Evolutionary conservation across 139 green algal genomes (phyloP), one percentile per base, ranked within the genome.

Genomic region (Tetradesmus lagerheimii): DNA sequence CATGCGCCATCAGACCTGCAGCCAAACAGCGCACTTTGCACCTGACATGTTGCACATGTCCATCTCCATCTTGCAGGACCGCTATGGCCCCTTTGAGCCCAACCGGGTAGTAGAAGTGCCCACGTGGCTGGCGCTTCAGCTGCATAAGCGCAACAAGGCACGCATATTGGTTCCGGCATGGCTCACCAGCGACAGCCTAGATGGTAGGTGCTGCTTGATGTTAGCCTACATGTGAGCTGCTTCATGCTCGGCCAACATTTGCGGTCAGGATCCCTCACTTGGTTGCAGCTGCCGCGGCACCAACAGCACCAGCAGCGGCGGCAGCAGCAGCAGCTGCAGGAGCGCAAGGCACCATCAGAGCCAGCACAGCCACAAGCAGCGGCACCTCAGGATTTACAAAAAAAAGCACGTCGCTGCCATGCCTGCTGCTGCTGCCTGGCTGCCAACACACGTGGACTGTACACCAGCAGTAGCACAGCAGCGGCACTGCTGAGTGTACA

Each of bases 11-110:
- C 57, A 71, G 57, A 71, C 57, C 4, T 71, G 57, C 20, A 71
- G 1, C 25, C 71, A 20, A 16, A 16, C 76, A 53, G 35, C 76
- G 8, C 9, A 29, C 41, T 34, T 6, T 15, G 16, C 12, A 45
- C 34, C 74, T 34, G 11, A 31, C 35, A 53, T 53, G 37, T 14
- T n/a, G 37, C 4, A n/a, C 18, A 53, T 37, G 27, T 11, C 16
- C 57, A 71, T 47, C 35, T 15, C 71, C n/a, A 41, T 64, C 80
- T 41, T 66, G 84, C 93, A 98, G 96, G 95, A 94, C 37, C 80
- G 91, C 5, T 97, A 96, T 80, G 97, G 97, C 0, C 97, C 97
- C 0, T 98, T 99, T 85, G 85, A 92, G 47, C 93, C 97, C 41
- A 97, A 98, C 90, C 93, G 94, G 0, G 93, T 92, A 14, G 89